Evolutionary conservation across 768 basidiomycete genomes (phyloP).

Genomic region (Calocybe cyanea): DNA sequence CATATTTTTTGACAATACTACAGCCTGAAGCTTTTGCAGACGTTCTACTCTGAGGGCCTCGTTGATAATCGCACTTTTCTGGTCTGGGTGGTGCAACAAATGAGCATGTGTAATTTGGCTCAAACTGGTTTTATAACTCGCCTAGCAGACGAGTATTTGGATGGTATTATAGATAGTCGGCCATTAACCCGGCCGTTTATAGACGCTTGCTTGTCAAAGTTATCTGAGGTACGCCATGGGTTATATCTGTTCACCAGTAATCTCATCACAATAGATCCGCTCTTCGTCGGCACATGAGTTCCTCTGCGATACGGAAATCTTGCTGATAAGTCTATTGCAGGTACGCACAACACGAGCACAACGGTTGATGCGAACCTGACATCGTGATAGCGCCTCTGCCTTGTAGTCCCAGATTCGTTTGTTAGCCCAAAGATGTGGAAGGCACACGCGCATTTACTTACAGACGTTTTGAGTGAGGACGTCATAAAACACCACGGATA

Average conservation of each 20-base stretch:
- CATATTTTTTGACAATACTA: conserved; percentile 1
- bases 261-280: conserved; percentile 40
- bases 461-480: conserved; percentile 43
- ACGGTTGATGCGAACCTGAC: conserved; percentile 1
- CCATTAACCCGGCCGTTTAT: conserved; percentile 66
- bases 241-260: too few relatives aligned
- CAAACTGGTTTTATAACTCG: conserved; percentile 75
- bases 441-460: conserved; percentile 43
- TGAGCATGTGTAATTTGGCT: conserved; percentile 73
- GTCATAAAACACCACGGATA: conserved; percentile 26
- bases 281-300: conserved; percentile 51
- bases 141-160: conserved; percentile 77
- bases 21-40: conserved; percentile 68
- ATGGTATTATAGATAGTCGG: conserved; percentile 63
- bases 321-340: conserved; percentile 58
- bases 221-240: conserved; percentile 51
- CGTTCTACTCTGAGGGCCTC: conserved; percentile 77
- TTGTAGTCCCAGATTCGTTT: conserved; percentile 72
- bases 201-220: conserved; percentile 65
- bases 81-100: conserved; percentile 75
- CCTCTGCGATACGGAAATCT: conserved; percentile 46
- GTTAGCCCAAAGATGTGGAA: conserved; percentile 71
- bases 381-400: conserved; percentile 54
- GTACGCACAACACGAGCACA: conserved; percentile 27
- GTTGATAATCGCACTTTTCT: conserved; percentile 78